phyloP scores from a whole-genome alignment of 1,284 basidiomycete species.

The Ceratobasidium sp. region DNA sequence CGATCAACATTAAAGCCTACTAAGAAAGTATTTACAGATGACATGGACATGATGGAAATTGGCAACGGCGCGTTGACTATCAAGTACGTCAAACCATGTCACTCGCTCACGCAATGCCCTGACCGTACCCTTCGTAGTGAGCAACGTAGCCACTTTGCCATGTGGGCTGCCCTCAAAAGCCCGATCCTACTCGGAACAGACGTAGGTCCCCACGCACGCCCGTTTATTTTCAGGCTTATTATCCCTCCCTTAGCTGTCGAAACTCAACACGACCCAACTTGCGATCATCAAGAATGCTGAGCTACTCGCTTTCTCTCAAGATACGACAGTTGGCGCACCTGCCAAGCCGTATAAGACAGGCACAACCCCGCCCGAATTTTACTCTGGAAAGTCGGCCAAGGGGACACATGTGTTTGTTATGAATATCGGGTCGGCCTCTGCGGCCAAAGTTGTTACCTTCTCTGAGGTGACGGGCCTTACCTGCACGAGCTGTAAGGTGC shows the following conservation, averaged over 20 bases:
- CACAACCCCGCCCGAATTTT: slow-evolving; percentile 60
- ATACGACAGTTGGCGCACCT: slow-evolving; percentile 54
- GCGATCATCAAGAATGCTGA: slow-evolving; percentile 60
- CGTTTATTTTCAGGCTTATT: not conserved
- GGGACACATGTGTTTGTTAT: slow-evolving; percentile 63
- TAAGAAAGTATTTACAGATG: slow-evolving; percentile 41
- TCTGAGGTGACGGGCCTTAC: slow-evolving; percentile 39
- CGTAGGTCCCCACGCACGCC: slow-evolving; percentile 47
- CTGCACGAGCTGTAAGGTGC: slow-evolving; percentile 53
- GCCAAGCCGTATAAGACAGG: slow-evolving; percentile 58
- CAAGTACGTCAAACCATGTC: slow-evolving; percentile 42
- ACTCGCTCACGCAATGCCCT: not conserved
- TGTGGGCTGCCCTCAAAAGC: slow-evolving; percentile 63
- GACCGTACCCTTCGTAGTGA: slow-evolving; percentile 46
- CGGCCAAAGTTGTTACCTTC: slow-evolving; percentile 47
- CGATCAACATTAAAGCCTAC: not conserved
- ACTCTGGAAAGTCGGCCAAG: slow-evolving; percentile 56
- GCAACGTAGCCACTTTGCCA: slow-evolving; percentile 63
- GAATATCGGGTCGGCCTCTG: slow-evolving; percentile 53
- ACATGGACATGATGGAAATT: slow-evolving; percentile 65
- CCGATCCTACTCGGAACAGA: slow-evolving; percentile 63
- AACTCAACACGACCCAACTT: slow-evolving; percentile 53
- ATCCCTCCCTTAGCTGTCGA: slow-evolving; percentile 50
- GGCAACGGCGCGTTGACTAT: slow-evolving; percentile 57
- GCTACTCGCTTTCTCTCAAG: slow-evolving; percentile 63